Conservation (phyloP, 1,284 basidiomycete species). For the Ustilago loliicola region DNA sequence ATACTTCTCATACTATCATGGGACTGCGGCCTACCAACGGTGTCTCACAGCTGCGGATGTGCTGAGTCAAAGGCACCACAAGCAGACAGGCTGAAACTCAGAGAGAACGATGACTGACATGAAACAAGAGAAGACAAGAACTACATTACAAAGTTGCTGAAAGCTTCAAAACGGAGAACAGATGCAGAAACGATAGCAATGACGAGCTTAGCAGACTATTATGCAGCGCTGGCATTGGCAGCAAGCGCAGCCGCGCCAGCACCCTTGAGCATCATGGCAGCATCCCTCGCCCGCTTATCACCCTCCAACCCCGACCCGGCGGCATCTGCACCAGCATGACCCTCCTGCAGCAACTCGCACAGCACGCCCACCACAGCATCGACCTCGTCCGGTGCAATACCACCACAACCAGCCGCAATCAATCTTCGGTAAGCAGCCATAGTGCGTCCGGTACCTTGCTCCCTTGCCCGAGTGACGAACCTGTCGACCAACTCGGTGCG, state of each 20-base stretch:
- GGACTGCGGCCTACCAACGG: neutral
- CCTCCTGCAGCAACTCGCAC: slow-evolving; percentile 66
- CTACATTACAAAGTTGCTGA: slow-evolving; percentile 15
- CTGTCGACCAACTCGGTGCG: slow-evolving; percentile 44
- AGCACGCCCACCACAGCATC: slow-evolving; percentile 67
- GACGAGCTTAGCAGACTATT: neutral
- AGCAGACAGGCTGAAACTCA: neutral
- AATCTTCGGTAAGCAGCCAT: slow-evolving; percentile 68
- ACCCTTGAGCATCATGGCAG: slow-evolving; percentile 51
- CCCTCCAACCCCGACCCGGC: slow-evolving; percentile 21
- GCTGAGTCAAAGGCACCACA: neutral
- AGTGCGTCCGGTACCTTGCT: slow-evolving; percentile 64
- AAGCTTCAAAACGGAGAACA: neutral
- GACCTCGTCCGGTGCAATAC: slow-evolving; percentile 66
- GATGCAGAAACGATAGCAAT: neutral
- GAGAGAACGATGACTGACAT: neutral
- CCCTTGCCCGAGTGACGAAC: slow-evolving; percentile 52
- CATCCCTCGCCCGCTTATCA: slow-evolving; percentile 45
- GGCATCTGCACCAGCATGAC: slow-evolving; percentile 24
- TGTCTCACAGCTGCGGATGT: neutral
- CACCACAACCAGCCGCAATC: slow-evolving; percentile 68
- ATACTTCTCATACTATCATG: neutral
- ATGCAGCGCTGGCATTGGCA: slow-evolving; percentile 33
- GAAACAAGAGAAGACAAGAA: neutral
- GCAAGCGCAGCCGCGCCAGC: slow-evolving; percentile 54